Evolutionary conservation across 148 eudicot genomes (phyloP).

Genomic region (Simmondsia chinensis): DNA sequence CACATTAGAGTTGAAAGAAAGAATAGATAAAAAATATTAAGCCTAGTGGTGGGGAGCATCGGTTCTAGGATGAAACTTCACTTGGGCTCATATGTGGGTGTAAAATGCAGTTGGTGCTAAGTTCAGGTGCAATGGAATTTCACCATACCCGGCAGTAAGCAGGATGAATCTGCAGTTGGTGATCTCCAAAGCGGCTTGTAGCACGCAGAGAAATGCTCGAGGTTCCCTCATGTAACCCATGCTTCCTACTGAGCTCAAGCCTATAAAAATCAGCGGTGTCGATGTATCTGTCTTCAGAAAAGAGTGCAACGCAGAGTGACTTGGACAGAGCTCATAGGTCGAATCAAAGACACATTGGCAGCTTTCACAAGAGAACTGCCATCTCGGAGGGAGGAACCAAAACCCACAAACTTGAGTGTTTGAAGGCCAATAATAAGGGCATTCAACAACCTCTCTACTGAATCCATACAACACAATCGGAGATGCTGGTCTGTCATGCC

Average conservation of each 20-base stretch:
- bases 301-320: slow-evolving; percentile 37
- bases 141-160: slow-evolving; percentile 71
- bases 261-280: slow-evolving; percentile 53
- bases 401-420: slow-evolving; percentile 74
- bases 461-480: slow-evolving; percentile 91
- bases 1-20: too few relatives aligned
- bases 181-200: slow-evolving; percentile 34
- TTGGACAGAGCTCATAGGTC: slow-evolving; percentile 32
- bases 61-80: too few relatives aligned
- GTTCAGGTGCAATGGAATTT: too few relatives aligned
- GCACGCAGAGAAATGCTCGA: slow-evolving; percentile 45
- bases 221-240: slow-evolving; percentile 81
- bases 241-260: slow-evolving; percentile 82
- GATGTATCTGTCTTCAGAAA: slow-evolving; percentile 39
- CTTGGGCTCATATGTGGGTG: too few relatives aligned
- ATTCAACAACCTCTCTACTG: slow-evolving; percentile 90
- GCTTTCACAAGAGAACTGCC: slow-evolving; percentile 83
- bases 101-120: too few relatives aligned
- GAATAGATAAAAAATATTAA: too few relatives aligned
- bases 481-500: slow-evolving; percentile 65
- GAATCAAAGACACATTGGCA: slow-evolving; percentile 42
- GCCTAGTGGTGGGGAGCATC: too few relatives aligned
- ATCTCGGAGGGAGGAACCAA: slow-evolving; percentile 76
- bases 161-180: slow-evolving; percentile 53
- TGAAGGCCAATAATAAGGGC: slow-evolving; percentile 95